Evolutionary conservation across 2,329 filamentous ascomycete species (phyloP).

Genomic region (Alternaria angustiovoidea): DNA sequence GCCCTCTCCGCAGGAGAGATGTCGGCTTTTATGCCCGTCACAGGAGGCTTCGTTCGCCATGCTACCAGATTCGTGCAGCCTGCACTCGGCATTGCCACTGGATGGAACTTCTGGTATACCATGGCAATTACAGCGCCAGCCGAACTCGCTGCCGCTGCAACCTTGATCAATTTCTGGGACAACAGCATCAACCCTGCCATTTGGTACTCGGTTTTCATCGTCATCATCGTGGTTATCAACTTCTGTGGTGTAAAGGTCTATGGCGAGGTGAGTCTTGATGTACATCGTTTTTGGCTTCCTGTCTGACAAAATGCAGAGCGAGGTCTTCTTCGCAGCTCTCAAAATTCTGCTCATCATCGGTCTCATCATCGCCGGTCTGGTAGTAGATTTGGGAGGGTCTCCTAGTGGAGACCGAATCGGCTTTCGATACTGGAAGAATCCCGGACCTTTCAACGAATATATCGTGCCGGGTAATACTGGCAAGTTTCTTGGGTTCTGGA

Average conservation of each 20-base stretch:
- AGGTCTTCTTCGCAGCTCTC: conserved; percentile 59
- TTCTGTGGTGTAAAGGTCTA: conserved; percentile 13
- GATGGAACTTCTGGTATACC: conserved; percentile 25
- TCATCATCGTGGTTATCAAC: conserved; percentile 20
- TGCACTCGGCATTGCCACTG: conserved; percentile 47
- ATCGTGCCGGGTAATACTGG: conserved; percentile 65
- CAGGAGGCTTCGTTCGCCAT: conserved; percentile 60
- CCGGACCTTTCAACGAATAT: conserved; percentile 59
- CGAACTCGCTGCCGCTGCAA: conserved; percentile 73
- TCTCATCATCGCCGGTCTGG: conserved; percentile 38
- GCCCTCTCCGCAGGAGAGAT: conserved; percentile 62
- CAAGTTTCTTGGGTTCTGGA: conserved; percentile 67
- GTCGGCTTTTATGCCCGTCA: conserved; percentile 60
- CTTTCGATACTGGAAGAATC: conserved; percentile 73
- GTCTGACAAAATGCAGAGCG: conserved; percentile 42
- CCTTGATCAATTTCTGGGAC: conserved; percentile 79
- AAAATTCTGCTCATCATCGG: conserved; percentile 51
- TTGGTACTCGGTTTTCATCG: conserved; percentile 19
- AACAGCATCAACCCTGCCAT: conserved; percentile 17
- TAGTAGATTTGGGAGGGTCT: conserved; percentile 41
- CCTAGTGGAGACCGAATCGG: conserved; percentile 53
- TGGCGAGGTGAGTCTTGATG: conserved; percentile 23
- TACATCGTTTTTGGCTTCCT: background rate
- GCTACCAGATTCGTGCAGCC: conserved; percentile 61
- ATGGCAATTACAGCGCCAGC: conserved; percentile 10